Conservation (phyloP, 768 basidiomycete species). For the Leccinum variicolor region DNA sequence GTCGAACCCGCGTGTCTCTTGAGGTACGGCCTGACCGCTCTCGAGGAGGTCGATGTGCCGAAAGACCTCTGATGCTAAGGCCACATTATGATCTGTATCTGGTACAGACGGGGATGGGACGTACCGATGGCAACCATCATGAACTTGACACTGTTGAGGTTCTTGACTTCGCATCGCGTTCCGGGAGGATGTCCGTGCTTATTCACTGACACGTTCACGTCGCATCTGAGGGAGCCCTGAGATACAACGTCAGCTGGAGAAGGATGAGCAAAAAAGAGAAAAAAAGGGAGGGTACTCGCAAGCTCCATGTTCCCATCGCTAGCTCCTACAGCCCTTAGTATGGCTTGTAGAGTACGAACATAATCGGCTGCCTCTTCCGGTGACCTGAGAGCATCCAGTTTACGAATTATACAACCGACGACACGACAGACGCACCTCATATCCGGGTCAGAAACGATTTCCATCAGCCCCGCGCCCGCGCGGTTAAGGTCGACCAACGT, state of each 20-base stretch:
- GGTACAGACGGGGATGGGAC: conserved; percentile 18
- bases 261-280: background rate
- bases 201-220: conserved; percentile 93
- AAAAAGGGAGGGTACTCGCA: conserved; percentile 38
- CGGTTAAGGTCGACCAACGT: conserved; percentile 85
- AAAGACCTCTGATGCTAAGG: conserved; percentile 75
- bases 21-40: conserved; percentile 45
- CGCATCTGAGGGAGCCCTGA: conserved; percentile 91
- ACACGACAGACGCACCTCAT: conserved; percentile 48
- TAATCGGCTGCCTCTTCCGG: conserved; percentile 91
- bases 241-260: background rate
- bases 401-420: background rate
- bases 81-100: background rate
- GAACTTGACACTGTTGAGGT: conserved; percentile 87
- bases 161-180: conserved; percentile 95
- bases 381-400: conserved; percentile 38
- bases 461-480: conserved; percentile 87
- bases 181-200: conserved; percentile 58
- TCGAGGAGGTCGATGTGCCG: conserved; percentile 68
- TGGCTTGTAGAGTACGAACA: conserved; percentile 74
- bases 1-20: conserved; percentile 92
- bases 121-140: conserved; percentile 82
- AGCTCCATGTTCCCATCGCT: conserved; percentile 98
- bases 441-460: conserved; percentile 94
- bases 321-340: conserved; percentile 79